These are phyloP conservation scores for Amaranthus hypochondriacus DNA, from an alignment of 148 eudicot genomes.

Conservation along the genomic window DNA sequence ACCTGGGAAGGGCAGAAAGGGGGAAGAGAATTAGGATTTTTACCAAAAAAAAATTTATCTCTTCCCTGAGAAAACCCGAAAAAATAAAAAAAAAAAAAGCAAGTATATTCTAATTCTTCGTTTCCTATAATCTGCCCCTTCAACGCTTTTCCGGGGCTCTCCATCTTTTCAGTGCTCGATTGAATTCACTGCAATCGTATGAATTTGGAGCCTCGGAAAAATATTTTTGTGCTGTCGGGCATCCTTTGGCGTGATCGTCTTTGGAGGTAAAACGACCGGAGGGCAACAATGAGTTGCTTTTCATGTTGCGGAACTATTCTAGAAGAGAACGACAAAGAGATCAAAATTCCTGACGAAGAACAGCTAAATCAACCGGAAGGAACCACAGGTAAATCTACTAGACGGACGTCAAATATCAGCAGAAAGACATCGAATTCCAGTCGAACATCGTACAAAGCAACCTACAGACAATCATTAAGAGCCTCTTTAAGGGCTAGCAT, in stretches of 20 bases:
- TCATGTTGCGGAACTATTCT: conserved; percentile 21
- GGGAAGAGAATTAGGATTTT: conserved; percentile 8
- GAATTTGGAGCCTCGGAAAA: not conserved
- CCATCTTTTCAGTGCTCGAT: not conserved
- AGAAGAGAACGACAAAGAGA: not conserved
- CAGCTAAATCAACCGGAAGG: conserved; percentile 3
- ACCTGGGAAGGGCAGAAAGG: not conserved
- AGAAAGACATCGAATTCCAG: not conserved
- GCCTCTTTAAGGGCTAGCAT: conserved; percentile 43
- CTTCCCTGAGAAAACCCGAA: conserved; percentile 27
- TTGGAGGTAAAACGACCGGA: conserved; percentile 14
- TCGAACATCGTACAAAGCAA: not conserved
- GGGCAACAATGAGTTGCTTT: conserved; percentile 29
- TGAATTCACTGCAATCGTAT: not conserved
- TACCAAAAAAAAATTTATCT: conserved; percentile 11
- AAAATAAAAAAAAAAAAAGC: not conserved
- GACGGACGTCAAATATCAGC: not conserved
- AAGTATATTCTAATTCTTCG: conserved; percentile 4
- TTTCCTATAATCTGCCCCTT: not conserved
- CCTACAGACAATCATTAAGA: conserved; percentile 11
- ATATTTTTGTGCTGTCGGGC: not conserved
- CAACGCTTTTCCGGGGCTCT: not conserved
- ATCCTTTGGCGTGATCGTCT: not conserved
- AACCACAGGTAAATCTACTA: conserved; percentile 3
- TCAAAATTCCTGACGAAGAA: not conserved